Conservation (phyloP, 139 green algal genomes). For the Spirogloea muscicola region DNA sequence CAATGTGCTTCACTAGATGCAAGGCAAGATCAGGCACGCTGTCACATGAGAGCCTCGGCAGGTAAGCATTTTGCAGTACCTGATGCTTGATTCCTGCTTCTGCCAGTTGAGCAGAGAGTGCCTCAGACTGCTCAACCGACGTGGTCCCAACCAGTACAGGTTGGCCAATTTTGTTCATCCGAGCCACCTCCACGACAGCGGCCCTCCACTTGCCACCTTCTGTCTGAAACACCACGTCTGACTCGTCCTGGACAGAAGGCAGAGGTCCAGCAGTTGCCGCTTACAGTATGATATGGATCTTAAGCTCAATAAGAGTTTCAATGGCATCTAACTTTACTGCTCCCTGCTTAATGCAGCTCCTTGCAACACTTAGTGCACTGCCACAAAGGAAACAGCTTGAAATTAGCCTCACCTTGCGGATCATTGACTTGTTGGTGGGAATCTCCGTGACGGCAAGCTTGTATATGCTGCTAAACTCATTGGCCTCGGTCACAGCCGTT, state of each 20-base stretch:
- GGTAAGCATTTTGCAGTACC: too few relatives aligned
- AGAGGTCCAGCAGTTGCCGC: too few relatives aligned
- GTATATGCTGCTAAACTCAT: conserved; percentile 65
- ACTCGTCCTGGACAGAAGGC: too few relatives aligned
- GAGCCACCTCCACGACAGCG: conserved; percentile 58
- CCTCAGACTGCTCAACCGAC: conserved; percentile 82
- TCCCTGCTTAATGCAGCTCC: too few relatives aligned
- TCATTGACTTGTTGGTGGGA: conserved; percentile 71
- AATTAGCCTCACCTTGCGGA: conserved; percentile 58
- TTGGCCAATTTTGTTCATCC: conserved; percentile 68
- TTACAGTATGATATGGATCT: too few relatives aligned
- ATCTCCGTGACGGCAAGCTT: conserved; percentile 65
- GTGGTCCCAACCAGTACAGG: conserved; percentile 78
- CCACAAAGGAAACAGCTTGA: too few relatives aligned
- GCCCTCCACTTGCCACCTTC: conserved; percentile 75
- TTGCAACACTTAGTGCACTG: too few relatives aligned
- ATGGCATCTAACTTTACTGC: too few relatives aligned
- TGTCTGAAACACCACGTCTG: conserved; percentile 84
- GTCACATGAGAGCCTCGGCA: too few relatives aligned
- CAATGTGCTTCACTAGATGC: background rate
- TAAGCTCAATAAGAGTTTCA: too few relatives aligned
- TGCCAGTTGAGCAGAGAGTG: conserved; percentile 52
- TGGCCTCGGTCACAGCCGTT: conserved; percentile 10
- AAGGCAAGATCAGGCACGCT: too few relatives aligned
- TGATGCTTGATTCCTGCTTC: too few relatives aligned